Percentiles rank a stretch among this genome's conserved stretches.
These are phyloP conservation scores for Pseudogymnoascus sp. DNA, from an alignment of 2,329 filamentous ascomycete genomes.

Conservation along the genomic window DNA sequence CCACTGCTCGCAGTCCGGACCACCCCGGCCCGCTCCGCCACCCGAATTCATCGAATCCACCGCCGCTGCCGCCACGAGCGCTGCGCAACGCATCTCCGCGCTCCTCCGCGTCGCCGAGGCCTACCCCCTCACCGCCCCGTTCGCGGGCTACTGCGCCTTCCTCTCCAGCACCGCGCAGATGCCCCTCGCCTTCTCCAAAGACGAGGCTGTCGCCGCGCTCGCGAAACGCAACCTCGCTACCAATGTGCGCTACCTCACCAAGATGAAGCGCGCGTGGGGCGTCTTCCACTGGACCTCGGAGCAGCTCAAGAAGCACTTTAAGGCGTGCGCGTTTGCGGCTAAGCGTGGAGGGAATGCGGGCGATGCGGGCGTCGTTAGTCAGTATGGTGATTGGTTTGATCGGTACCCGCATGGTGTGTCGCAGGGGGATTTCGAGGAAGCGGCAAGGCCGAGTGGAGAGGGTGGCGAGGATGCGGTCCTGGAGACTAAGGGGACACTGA, in stretches of 20 bases:
- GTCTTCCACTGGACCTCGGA: slow-evolving; percentile 98
- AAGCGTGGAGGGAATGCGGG: slow-evolving; percentile 51
- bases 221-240: slow-evolving; percentile 79
- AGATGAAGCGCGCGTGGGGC: slow-evolving; percentile 97
- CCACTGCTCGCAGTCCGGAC: not conserved
- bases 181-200: slow-evolving; percentile 82
- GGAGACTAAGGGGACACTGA: slow-evolving; percentile 27
- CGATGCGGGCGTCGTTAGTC: slow-evolving; percentile 61
- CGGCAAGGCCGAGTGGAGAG: slow-evolving; percentile 63
- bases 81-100: slow-evolving; percentile 79
- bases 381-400: slow-evolving; percentile 97
- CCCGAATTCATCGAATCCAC: slow-evolving; percentile 70
- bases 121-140: slow-evolving; percentile 78
- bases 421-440: slow-evolving; percentile 74
- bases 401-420: slow-evolving; percentile 89
- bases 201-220: slow-evolving; percentile 62
- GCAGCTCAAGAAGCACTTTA: slow-evolving; percentile 82
- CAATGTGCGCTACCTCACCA: slow-evolving; percentile 83
- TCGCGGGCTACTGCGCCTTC: slow-evolving; percentile 91
- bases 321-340: slow-evolving; percentile 74
- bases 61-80: slow-evolving; percentile 67
- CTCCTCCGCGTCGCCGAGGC: slow-evolving; percentile 74
- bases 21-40: slow-evolving; percentile 33
- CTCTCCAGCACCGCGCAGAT: slow-evolving; percentile 92
- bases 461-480: slow-evolving; percentile 80